A percentile compares a stretch with the other conserved stretches of the same genome.
phyloP scores from a whole-genome alignment of 352 stramenopile genomes.

The Pythium angustatum region DNA sequence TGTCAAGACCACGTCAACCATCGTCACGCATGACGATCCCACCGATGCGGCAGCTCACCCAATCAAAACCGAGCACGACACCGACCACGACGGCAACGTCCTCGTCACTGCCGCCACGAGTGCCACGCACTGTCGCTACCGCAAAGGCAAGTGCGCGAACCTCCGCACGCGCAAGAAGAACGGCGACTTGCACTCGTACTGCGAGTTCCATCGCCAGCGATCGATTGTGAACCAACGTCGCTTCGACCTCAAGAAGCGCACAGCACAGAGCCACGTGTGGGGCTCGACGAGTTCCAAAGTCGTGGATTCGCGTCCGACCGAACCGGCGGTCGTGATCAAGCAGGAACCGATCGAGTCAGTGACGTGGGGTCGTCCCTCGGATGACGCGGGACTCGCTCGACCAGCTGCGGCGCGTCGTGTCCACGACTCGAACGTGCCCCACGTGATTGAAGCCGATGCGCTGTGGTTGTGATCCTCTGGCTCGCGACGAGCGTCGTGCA shows the following conservation, averaged over 20 bases:
- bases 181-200: constrained; percentile 61
- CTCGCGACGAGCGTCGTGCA: too few species aligned
- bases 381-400: background rate
- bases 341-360: too few species aligned
- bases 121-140: constrained; percentile 44
- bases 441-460: background rate
- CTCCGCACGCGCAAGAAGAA: constrained; percentile 70
- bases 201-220: constrained; percentile 57
- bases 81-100: background rate
- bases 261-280: background rate
- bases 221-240: constrained; percentile 60
- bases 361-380: background rate
- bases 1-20: background rate
- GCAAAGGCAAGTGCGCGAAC: constrained; percentile 45
- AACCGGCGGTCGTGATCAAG: too few species aligned
- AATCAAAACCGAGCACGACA: background rate
- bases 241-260: constrained; percentile 29
- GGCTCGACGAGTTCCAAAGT: background rate
- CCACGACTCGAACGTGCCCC: background rate
- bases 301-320: too few species aligned
- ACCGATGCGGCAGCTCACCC: background rate
- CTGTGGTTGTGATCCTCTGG: too few species aligned
- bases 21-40: too few species aligned
- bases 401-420: background rate
- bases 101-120: constrained; percentile 19